Evolutionary conservation across 805 yeast genomes (phyloP), one percentile per base, ranked within the genome.

Genomic region (Metschnikowia continentalis): DNA sequence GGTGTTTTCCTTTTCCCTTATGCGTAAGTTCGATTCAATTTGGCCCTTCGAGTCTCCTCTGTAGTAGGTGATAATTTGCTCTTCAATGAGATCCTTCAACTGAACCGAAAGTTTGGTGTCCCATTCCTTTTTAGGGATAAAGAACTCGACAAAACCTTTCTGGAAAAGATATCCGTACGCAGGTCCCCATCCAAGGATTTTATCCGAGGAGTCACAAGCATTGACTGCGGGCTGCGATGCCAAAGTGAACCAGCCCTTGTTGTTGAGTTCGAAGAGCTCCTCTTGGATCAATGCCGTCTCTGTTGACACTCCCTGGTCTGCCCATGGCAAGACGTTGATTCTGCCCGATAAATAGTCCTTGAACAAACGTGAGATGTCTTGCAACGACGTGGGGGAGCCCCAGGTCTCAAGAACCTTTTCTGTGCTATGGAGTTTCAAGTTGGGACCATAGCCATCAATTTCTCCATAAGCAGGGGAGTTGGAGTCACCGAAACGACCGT

Each of bases 171-270:
- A 74, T 2, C 99, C 99, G 61, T 85, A 81, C 20, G 78, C 72
- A 6, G 99, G 97, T 44, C 99, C 99, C 99, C 99, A 94, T 2
- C 99, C 99, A 64, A 90, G 86, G 32, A 92, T 83, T 51, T 82
- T 83, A 69, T 94, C 98, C n/a, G 81, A 75, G 6, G 96, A 86
- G 37, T 76, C 76, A 36, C 85, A 76, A 8, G 88, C 88, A 66
- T 90, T 86, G 1, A 91, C 86, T 0, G 97, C 94, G 2, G 99
- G 99, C 69, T 94, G 99, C 0, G 98, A 92, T 0, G 97, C 90
- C 50, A 94, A 78, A 0, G 99, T 88, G 71, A 92, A 86, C 72
- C 79, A 81, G 3, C 90, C 90, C 52, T 76, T 73, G 56, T 80
- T 76, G 65, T 91, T 92, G 61, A 94, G 70, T 60, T 83, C 84